Conservation (phyloP, 805 yeast species). For the Zygoascus biomembranicola region DNA sequence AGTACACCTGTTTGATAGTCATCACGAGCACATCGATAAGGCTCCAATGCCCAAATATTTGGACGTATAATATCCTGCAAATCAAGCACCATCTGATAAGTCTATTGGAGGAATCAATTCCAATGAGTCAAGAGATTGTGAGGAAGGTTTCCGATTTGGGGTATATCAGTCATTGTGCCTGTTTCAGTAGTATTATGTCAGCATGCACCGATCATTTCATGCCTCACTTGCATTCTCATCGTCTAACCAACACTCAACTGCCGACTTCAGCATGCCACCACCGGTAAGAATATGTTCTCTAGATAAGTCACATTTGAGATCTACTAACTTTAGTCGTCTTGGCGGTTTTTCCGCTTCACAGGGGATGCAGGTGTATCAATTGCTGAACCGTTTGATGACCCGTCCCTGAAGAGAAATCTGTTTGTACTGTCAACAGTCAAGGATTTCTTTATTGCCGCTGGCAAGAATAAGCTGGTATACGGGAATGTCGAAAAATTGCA, state of each 20-base stretch:
- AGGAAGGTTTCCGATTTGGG: neutral
- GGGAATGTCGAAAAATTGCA: neutral
- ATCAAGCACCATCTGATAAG: slow-evolving; percentile 31
- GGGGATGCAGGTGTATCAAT: neutral
- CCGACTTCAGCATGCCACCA: neutral
- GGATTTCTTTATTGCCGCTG: neutral
- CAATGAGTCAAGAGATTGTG: neutral
- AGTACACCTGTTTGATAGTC: slow-evolving; percentile 84
- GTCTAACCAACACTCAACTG: neutral
- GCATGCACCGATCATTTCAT: too few species aligned
- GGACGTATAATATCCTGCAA: slow-evolving; percentile 65
- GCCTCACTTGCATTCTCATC: too few species aligned
- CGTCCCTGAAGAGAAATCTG: neutral
- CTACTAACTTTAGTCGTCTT: neutral
- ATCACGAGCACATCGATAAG: slow-evolving; percentile 95
- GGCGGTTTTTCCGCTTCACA: slow-evolving; percentile 1
- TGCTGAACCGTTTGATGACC: neutral
- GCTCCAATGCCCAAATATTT: slow-evolving; percentile 72
- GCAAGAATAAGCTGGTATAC: neutral
- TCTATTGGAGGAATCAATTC: neutral
- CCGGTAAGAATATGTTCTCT: neutral
- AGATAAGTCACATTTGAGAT: neutral
- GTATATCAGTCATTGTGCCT: neutral
- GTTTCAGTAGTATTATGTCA: neutral
- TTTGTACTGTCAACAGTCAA: neutral